Percentiles rank a stretch among this genome's conserved stretches.
Conservation (phyloP, 768 basidiomycete genomes). For the Vararia minispora region DNA sequence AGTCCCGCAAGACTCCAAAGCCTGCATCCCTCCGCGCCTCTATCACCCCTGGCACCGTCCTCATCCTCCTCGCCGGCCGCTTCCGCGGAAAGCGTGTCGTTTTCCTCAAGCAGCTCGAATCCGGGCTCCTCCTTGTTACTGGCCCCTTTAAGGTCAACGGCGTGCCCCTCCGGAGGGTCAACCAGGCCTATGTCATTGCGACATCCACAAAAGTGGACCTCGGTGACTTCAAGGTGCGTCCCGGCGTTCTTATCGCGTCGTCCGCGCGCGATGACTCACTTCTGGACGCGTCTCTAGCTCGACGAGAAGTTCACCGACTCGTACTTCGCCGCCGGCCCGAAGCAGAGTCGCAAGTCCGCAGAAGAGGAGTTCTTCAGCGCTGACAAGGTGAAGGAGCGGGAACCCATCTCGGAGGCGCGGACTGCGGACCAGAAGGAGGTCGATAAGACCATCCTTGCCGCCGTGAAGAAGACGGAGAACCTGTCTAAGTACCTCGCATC, state of each 20-base stretch:
- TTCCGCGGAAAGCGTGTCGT: conserved; percentile 98
- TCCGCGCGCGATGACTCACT: conserved; percentile 1
- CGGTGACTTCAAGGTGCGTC: conserved; percentile 56
- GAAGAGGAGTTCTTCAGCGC: conserved; percentile 97
- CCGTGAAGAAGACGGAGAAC: conserved; percentile 85
- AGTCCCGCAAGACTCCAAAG: conserved; percentile 79
- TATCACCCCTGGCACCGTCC: conserved; percentile 88
- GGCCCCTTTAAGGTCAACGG: conserved; percentile 98
- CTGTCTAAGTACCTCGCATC: conserved; percentile 89
- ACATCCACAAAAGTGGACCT: conserved; percentile 92
- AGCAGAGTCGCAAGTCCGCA: conserved; percentile 64
- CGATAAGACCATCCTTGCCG: conserved; percentile 68
- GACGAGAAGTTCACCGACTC: conserved; percentile 88
- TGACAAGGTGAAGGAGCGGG: conserved; percentile 86
- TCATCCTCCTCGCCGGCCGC: conserved; percentile 95
- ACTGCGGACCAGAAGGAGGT: conserved; percentile 84
- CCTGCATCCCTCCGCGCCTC: conserved; percentile 69
- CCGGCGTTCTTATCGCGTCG: conserved; percentile 4
- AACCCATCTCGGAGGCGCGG: conserved; percentile 77
- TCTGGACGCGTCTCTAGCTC: conserved; percentile 33
- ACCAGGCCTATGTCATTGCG: conserved; percentile 98
- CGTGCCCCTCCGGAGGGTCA: conserved; percentile 94
- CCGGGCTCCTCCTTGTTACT: conserved; percentile 88
- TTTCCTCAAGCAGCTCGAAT: conserved; percentile 90
- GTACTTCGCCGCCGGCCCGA: conserved; percentile 78